Conservation (phyloP, 768 basidiomycete genomes). For the Trametes cubensis region DNA sequence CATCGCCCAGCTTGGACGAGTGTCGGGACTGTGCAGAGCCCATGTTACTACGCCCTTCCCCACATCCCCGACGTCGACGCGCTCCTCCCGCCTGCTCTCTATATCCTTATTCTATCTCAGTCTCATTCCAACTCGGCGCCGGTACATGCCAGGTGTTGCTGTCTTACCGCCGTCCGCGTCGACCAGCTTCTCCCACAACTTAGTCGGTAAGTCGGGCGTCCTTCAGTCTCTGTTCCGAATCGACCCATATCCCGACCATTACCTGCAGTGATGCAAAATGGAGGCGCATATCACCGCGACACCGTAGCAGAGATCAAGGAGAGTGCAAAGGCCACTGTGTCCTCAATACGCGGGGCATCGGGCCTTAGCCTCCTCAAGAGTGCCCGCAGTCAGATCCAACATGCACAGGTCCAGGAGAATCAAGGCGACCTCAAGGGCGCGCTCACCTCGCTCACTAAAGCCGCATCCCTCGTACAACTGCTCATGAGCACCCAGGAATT, state of each 20-base stretch:
- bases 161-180: constrained; percentile 44
- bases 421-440: constrained; percentile 65
- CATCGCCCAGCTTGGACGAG: constrained; percentile 6
- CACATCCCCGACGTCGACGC: constrained; percentile 1
- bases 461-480: constrained; percentile 59
- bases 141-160: constrained; percentile 46
- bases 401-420: constrained; percentile 54
- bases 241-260: constrained; percentile 20
- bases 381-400: constrained; percentile 59
- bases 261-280: constrained; percentile 45
- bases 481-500: constrained; percentile 65
- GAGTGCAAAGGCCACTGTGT: constrained; percentile 49
- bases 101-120: constrained; percentile 27
- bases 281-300: constrained; percentile 28
- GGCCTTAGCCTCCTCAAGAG: constrained; percentile 61
- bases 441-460: constrained; percentile 59
- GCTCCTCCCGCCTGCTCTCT: constrained; percentile 2
- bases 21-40: neutral
- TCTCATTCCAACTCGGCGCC: neutral
- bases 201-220: constrained; percentile 29
- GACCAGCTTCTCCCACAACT: constrained; percentile 21
- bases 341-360: constrained; percentile 59
- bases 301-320: constrained; percentile 52
- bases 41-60: constrained; percentile 13
- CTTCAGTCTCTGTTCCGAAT: constrained; percentile 15